Conservation (phyloP, 1,284 basidiomycete species). For the Schizophyllum amplum region DNA sequence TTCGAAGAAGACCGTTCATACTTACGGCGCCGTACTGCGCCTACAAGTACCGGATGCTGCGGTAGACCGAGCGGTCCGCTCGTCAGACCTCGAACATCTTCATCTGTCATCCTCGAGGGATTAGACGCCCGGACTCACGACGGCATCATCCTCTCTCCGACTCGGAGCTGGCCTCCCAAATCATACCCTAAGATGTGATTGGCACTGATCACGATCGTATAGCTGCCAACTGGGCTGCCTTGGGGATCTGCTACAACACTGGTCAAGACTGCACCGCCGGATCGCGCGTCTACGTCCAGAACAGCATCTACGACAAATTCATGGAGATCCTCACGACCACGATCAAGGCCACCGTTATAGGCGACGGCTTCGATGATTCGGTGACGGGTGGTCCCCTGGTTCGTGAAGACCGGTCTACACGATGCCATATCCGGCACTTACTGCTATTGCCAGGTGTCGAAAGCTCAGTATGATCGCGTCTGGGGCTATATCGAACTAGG, state of each 20-base stretch:
- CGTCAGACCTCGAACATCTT: too few relatives aligned
- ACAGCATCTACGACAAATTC: conserved; percentile 81
- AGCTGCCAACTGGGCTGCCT: conserved; percentile 79
- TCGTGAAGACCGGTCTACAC: conserved; percentile 17
- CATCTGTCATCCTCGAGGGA: too few relatives aligned
- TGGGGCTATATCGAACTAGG: conserved; percentile 86
- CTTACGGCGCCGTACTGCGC: too few relatives aligned
- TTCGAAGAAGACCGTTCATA: too few relatives aligned
- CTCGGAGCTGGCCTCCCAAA: too few relatives aligned
- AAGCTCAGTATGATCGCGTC: conserved; percentile 82
- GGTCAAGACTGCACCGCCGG: conserved; percentile 89
- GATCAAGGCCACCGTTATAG: conserved; percentile 65
- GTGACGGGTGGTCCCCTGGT: conserved; percentile 79
- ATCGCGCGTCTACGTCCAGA: conserved; percentile 79
- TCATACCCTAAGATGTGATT: too few relatives aligned
- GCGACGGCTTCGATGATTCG: conserved; percentile 73
- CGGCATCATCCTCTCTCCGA: not conserved
- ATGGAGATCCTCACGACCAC: conserved; percentile 58
- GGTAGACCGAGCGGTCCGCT: too few relatives aligned
- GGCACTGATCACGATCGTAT: not conserved
- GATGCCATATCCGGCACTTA: conserved; percentile 5
- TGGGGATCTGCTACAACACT: conserved; percentile 79
- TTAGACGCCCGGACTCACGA: not conserved
- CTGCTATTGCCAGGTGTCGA: conserved; percentile 57
- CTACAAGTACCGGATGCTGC: too few relatives aligned